These are phyloP conservation scores for Nicotiana tomentosiformis DNA, from an alignment of 257 asterid genomes.

Conservation along the genomic window DNA sequence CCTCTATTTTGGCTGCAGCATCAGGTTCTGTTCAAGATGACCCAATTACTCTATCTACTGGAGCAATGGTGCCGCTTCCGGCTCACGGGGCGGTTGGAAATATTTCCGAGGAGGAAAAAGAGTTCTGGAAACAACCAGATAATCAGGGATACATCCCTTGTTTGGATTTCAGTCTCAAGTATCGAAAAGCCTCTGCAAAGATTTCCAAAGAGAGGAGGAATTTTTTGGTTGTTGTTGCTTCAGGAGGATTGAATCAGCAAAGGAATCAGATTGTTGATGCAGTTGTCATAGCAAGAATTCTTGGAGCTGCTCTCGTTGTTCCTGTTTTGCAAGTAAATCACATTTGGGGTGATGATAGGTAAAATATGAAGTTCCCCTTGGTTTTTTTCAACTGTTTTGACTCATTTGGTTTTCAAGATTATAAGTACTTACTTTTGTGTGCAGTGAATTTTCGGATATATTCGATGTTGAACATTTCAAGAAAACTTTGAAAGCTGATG, in stretches of 20 bases:
- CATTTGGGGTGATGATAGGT: constrained; percentile 73
- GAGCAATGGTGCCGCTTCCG: constrained; percentile 44
- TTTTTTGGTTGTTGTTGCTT: constrained; percentile 57
- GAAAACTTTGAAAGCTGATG: constrained; percentile 49
- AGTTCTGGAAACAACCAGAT: constrained; percentile 58
- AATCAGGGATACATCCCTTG: constrained; percentile 51
- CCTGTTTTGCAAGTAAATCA: constrained; percentile 61
- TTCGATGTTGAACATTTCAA: constrained; percentile 66
- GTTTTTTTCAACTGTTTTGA: too few relatives aligned
- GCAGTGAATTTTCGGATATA: constrained; percentile 63
- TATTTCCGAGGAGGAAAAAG: constrained; percentile 34
- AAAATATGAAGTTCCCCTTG: not conserved
- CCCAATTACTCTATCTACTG: constrained; percentile 9
- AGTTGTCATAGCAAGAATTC: constrained; percentile 56
- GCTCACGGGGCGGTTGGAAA: constrained; percentile 26
- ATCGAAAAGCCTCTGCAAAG: constrained; percentile 37
- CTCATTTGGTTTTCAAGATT: not conserved
- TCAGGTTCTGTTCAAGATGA: not conserved
- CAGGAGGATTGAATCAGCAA: constrained; percentile 69
- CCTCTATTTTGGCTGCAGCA: constrained; percentile 18
- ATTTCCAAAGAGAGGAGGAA: constrained; percentile 39
- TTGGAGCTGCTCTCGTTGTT: constrained; percentile 55
- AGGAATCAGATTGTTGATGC: constrained; percentile 70
- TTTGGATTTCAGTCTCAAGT: constrained; percentile 40
- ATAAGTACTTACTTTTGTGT: not conserved